These are phyloP conservation scores for Prototheca wickerhamii DNA, from an alignment of 163 green algal species.

Conservation along the genomic window DNA sequence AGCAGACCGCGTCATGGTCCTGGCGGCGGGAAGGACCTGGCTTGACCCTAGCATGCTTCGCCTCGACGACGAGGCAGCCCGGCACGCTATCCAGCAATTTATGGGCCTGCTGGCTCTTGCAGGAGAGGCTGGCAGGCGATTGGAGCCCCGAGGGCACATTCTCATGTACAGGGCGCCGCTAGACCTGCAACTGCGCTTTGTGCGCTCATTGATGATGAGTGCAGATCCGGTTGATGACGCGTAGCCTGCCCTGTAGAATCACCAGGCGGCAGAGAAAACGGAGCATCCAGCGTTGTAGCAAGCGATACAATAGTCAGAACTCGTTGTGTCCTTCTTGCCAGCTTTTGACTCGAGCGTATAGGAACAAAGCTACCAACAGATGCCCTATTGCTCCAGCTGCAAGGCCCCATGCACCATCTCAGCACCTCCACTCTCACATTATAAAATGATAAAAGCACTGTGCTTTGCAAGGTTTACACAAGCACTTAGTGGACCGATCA, in stretches of 20 bases:
- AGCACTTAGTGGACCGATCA: no score
- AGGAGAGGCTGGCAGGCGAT: slow-evolving; percentile 3
- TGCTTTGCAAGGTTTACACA: no score
- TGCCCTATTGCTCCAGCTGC: no score
- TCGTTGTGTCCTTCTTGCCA: no score
- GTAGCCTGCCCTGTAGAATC: no score
- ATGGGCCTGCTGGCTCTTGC: slow-evolving; percentile 13
- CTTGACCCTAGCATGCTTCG: slow-evolving; percentile 48
- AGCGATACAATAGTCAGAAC: no score
- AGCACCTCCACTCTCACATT: no score
- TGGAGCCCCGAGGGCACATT: slow-evolving; percentile 10
- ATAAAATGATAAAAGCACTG: no score
- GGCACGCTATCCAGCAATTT: slow-evolving; percentile 5
- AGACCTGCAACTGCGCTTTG: slow-evolving; percentile 11
- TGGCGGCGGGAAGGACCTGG: slow-evolving; percentile 42
- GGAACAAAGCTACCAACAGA: no score
- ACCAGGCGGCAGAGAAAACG: neutral
- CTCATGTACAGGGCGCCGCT: slow-evolving; percentile 3
- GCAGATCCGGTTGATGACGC: neutral
- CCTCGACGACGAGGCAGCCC: slow-evolving; percentile 28
- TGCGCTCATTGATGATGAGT: neutral
- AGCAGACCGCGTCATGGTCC: slow-evolving; percentile 37
- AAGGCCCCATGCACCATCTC: no score
- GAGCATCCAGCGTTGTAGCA: no score
- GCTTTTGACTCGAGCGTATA: no score